Base-by-base conservation (phyloP, 768 basidiomycete species). In the Suillus hirtellus region DNA sequence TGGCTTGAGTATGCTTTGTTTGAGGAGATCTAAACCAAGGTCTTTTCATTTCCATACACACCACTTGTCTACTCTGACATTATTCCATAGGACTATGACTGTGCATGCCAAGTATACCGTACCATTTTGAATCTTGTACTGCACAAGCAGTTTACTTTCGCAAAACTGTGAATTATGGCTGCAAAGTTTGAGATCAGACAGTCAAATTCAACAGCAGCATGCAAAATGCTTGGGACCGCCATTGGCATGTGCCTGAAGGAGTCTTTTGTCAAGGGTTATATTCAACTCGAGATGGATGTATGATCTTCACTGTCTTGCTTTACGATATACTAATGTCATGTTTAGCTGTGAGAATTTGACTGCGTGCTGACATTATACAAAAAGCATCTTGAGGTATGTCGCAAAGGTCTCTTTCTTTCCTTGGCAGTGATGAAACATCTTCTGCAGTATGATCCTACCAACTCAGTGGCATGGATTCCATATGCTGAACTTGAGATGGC, bases 221-320 rank as follows among this genome's bases (percentile, higher is more conserved):
- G 96, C 50, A 98, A 93, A 74, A 84, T 96, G 49, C 78, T 99
- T 24, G 97, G 97, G 4, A 84, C 89, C 0, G 91, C 89, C 3
- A 93, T 99, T 64, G 97, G 97, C 5, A 90, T 97, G 89, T 96
- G 92, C 70, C 94, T 97, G 0, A 99, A 99, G 72, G 95, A 96
- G 72, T 87, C 89, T 37, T 77, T 99, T 40, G 97, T 99, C 85
- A 95, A 96, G 70, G 92, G 92, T 2, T 99, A 99, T 73, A 95
- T 98, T 65, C 92, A 96, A 67, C 80, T 97, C 14, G 95, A 96
- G 76, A 87, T 95, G 68, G 92, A 95, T 73, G 92, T 92, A 77
- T 37, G 84, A 75, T 11, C 19, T 60, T 38, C 11, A 12, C 38
- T 17, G 8, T 60, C 6, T 24, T 54, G 61, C 4, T 42, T 38